phyloP scores from a whole-genome alignment of 305 asterid genomes.

The Solanum hybrid region DNA sequence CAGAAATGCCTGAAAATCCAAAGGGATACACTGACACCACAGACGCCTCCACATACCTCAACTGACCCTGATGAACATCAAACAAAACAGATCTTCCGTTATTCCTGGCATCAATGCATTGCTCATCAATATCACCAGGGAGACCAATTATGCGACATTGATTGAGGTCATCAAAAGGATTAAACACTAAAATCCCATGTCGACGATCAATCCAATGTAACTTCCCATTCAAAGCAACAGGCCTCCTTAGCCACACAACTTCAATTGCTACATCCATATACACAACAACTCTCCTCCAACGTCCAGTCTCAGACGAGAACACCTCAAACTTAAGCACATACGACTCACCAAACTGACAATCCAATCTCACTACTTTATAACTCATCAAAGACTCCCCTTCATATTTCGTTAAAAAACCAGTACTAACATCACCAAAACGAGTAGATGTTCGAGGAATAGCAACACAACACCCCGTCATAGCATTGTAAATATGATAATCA shows the following conservation, averaged over 20 bases:
- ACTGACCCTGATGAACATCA: background rate
- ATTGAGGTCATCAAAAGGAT: background rate
- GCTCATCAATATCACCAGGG: background rate
- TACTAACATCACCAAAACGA: background rate
- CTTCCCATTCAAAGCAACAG: background rate
- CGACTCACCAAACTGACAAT: background rate
- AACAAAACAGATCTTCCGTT: background rate
- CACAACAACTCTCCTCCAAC: background rate
- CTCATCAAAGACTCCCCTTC: background rate
- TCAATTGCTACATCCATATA: background rate
- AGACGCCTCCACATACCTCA: background rate
- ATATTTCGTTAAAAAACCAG: background rate
- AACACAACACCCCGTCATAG: background rate
- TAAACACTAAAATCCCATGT: background rate
- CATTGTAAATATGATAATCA: background rate
- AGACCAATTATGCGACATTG: background rate
- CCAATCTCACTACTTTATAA: background rate
- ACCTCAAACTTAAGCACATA: background rate
- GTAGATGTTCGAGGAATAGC: background rate
- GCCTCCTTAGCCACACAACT: background rate
- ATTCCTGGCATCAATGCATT: background rate
- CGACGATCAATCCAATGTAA: conserved; percentile 7
- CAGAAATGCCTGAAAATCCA: background rate
- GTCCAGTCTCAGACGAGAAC: background rate
- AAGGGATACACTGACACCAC: background rate